These are phyloP conservation scores for Carex myosuroides DNA, from an alignment of 176 grass and related monocot species.

Conservation along the genomic window DNA sequence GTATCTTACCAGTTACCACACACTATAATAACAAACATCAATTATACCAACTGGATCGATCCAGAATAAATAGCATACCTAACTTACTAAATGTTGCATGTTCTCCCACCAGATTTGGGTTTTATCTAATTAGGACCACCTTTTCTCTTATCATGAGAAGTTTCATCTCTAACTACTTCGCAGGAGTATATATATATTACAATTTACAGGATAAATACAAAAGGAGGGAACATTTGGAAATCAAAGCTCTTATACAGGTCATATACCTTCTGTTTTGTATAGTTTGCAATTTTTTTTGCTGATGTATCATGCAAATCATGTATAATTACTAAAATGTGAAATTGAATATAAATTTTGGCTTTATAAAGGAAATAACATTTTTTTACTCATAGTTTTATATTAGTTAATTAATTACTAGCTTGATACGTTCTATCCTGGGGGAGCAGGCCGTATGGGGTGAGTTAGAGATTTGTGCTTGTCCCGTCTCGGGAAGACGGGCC, in stretches of 20 bases:
- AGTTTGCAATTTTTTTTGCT: not conserved
- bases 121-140: conserved; percentile 7
- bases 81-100: conserved; percentile 25
- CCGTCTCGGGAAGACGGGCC: no score
- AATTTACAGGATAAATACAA: not conserved
- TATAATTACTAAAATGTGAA: not conserved
- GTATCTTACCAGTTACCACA: not conserved
- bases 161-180: not conserved
- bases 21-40: not conserved
- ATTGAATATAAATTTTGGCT: not conserved
- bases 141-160: not conserved
- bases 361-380: not conserved
- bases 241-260: not conserved
- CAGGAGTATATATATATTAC: not conserved
- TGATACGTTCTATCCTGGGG: no score
- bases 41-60: conserved; percentile 21
- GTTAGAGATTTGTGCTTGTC: no score
- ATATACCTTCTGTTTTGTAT: not conserved
- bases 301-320: not conserved
- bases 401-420: not conserved
- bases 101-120: conserved; percentile 7
- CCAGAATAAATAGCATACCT: conserved; percentile 16
- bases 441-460: no score
- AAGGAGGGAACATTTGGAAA: not conserved
- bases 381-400: not conserved